Evolutionary conservation across 2,329 filamentous ascomycete genomes (phyloP), one percentile per base, ranked within the genome.

Genomic region (Ascochyta viciae-villosae): DNA sequence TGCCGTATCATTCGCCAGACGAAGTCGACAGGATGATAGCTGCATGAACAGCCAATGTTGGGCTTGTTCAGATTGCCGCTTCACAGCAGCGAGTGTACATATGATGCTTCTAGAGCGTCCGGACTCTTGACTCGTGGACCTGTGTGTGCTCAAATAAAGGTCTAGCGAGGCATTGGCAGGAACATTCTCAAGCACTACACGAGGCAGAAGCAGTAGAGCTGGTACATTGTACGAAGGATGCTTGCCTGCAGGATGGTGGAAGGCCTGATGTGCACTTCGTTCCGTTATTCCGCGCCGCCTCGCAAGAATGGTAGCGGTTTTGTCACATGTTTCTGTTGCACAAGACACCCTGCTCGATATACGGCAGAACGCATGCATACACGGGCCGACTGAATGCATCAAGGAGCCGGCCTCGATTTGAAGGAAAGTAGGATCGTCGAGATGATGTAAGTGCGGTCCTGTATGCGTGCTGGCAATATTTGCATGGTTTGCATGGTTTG

Each of bases 1-100:
- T 16, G 42, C 37, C 45, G 44, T 59, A 42, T 61, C 41, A 69
- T 72, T 73, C 65, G 72, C 57, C 50, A 58, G 42, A 54, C 39
- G 31, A 37, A 39, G 27, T 51, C 50, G 55, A 60, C 47, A 60
- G 53, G 47, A 43, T n/a, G 26, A 47, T 42, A 53, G 51, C 54
- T 65, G 61, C 64, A 63, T 58, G 51, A 47, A 51, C 48, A 62
- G 56, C 49, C 50, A 58, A 57, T 60, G 53, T 60, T 63, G 49
- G 57, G 51, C 46, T 45, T 29, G 34, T 37, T 44, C 26, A 22
- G 24, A 31, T 13, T 13, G 48, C 33, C 44, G 39, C 43, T 34
- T 44, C 40, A 49, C 49, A 33, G 27, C 29, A 50, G 23, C 47
- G n/a, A 47, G 53, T 22, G 47, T 43, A n/a, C n/a, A n/a, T n/a